A percentile compares a stretch with the other conserved stretches of the same genome.
These are phyloP conservation scores for Tylopilus felleus DNA, from an alignment of 768 basidiomycete species.

Conservation along the genomic window DNA sequence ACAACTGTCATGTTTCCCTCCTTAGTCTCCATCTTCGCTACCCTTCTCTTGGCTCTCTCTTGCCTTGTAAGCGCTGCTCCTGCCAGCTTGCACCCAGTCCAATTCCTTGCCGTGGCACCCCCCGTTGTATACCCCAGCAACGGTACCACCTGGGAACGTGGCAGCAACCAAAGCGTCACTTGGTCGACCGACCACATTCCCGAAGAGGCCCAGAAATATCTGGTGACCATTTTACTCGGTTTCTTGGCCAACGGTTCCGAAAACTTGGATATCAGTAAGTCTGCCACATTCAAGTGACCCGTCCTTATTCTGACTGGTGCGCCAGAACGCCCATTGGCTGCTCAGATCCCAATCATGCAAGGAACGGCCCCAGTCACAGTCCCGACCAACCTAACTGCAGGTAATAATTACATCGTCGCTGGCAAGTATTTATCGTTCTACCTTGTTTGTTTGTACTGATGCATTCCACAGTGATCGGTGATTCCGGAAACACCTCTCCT, in stretches of 20 bases:
- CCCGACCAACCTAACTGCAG: slow-evolving; percentile 40
- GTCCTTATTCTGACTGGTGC: slow-evolving; percentile 5
- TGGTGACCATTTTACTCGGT: slow-evolving; percentile 47
- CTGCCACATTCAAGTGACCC: too few relatives aligned
- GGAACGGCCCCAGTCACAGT: slow-evolving; percentile 52
- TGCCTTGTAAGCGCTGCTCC: slow-evolving; percentile 29
- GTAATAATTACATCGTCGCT: slow-evolving; percentile 56
- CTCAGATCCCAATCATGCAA: slow-evolving; percentile 47
- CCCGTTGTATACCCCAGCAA: slow-evolving; percentile 38
- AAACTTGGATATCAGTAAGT: slow-evolving; percentile 49
- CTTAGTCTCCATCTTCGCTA: slow-evolving; percentile 26
- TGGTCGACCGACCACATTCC: slow-evolving; percentile 45
- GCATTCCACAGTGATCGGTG: slow-evolving; percentile 51
- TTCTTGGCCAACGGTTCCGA: slow-evolving; percentile 36
- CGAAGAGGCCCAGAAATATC: slow-evolving; percentile 28
- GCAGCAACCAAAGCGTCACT: slow-evolving; percentile 34
- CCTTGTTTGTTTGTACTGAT: neutral
- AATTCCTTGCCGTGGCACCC: slow-evolving; percentile 40
- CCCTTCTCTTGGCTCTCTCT: slow-evolving; percentile 30
- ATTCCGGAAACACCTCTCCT: slow-evolving; percentile 62
- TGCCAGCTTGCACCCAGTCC: slow-evolving; percentile 23
- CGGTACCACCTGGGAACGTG: slow-evolving; percentile 33
- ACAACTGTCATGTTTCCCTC: slow-evolving; percentile 19
- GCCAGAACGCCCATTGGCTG: slow-evolving; percentile 56
- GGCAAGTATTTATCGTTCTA: slow-evolving; percentile 40